A percentile compares a stretch with the other conserved stretches of the same genome.
phyloP scores from a whole-genome alignment of 345 rosid genomes.

The Reutealis trisperma region DNA sequence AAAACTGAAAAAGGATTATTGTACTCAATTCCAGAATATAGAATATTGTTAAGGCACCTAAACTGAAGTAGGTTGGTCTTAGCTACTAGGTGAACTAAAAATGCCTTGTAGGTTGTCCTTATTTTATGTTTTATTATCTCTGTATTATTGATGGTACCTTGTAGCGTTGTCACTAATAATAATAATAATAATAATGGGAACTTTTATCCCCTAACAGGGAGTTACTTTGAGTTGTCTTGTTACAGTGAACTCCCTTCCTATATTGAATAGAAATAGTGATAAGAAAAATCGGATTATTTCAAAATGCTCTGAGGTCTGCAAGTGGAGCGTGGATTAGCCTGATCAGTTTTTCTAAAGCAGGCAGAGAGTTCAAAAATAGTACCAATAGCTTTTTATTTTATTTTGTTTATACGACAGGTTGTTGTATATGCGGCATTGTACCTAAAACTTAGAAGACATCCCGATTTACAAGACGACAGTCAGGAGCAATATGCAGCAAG shows the following conservation, averaged over 20 bases:
- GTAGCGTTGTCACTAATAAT: no score
- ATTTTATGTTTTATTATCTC: no score
- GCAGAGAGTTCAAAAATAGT: neutral
- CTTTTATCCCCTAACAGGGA: neutral
- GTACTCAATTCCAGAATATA: neutral
- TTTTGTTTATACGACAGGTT: constrained; percentile 45
- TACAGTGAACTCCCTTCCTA: neutral
- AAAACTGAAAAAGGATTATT: neutral
- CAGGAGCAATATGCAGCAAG: constrained; percentile 55
- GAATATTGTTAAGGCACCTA: neutral
- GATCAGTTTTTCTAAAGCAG: neutral
- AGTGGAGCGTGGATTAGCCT: neutral
- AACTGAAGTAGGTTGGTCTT: neutral
- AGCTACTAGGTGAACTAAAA: neutral
- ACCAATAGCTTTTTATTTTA: neutral
- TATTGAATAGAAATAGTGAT: neutral
- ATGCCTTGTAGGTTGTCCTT: neutral
- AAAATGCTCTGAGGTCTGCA: neutral
- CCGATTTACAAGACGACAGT: constrained; percentile 33
- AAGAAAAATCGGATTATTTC: neutral
- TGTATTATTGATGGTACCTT: neutral
- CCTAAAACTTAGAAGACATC: constrained; percentile 52
- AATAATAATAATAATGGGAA: neutral
- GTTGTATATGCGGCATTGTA: constrained; percentile 62
- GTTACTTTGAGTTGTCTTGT: neutral